phyloP scores from a whole-genome alignment of 1,284 basidiomycete species.

The Moniliophthora roreri region DNA sequence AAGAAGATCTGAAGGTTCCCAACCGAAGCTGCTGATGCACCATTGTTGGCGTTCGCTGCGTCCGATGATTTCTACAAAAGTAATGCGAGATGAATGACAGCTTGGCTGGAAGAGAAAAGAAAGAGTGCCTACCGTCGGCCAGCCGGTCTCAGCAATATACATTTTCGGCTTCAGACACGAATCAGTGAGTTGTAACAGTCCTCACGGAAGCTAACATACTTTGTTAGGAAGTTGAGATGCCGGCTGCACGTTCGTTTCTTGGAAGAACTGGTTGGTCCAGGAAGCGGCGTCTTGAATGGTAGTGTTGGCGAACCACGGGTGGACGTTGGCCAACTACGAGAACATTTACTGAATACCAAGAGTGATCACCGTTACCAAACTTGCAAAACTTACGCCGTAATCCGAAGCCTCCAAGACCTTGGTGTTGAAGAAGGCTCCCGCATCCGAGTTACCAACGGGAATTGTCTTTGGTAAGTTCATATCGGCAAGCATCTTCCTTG shows the following conservation, averaged over 20 bases:
- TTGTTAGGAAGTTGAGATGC: conserved; percentile 56
- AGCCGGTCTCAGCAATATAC: conserved; percentile 93
- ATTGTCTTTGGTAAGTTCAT: conserved; percentile 57
- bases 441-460: conserved; percentile 88
- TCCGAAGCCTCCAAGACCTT: conserved; percentile 71
- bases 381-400: conserved; percentile 56
- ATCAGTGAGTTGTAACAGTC: not conserved
- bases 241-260: conserved; percentile 53
- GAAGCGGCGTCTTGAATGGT: conserved; percentile 67
- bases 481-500: conserved; percentile 49
- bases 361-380: too few species aligned
- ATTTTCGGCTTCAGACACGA: conserved; percentile 50
- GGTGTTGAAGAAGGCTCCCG: conserved; percentile 83
- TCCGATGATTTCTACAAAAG: conserved; percentile 54
- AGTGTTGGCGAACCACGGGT: conserved; percentile 83
- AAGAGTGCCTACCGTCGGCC: conserved; percentile 70
- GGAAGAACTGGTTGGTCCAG: conserved; percentile 48
- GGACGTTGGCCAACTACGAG: conserved; percentile 74
- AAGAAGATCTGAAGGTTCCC: conserved; percentile 76
- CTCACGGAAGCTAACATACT: conserved; percentile 14
- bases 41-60: conserved; percentile 55
- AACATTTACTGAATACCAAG: not conserved
- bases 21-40: conserved; percentile 66
- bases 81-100: not conserved
- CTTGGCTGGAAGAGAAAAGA: not conserved